Evolutionary conservation across 805 yeast species (phyloP), one percentile per base, ranked within the genome.

Genomic region (Starmerella davenportii): DNA sequence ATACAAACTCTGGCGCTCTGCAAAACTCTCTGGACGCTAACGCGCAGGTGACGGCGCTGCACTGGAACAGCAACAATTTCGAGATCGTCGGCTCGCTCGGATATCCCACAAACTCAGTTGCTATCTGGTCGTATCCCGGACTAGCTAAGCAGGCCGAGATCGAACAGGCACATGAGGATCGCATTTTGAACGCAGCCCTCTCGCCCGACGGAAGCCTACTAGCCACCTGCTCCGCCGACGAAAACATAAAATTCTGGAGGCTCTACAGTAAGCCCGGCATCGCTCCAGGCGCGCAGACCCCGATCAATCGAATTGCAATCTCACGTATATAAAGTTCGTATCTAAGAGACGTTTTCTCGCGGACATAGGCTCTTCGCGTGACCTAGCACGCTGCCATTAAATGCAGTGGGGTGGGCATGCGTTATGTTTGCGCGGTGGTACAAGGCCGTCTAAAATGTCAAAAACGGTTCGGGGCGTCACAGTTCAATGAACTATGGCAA

Each of bases 221-320:
- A 39, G 96, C 94, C 1, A 90, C 98, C 0, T 84, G 85, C 34
- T 92, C 95, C 2, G 92, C 93, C 11, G 96, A 90, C 58, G 98
- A 90, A 56, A 87, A 84, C 59, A 67, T 90, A 53, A 87, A 90
- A 60, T 90, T 90, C 60, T 90, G 93, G 85, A 77, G 80, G 47
- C 66, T 90, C 18, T 87, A 84, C 58, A 95, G 11, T 23, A 23
- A 23, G 25, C 7, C 25, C 25, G 11, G 11, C 11, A n/a, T n/a
- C n/a, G n/a, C n/a, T n/a, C n/a, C n/a, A n/a, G n/a, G n/a, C n/a
- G n/a, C n/a, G n/a, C n/a, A n/a, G n/a, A n/a, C n/a, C n/a, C n/a
- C n/a, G n/a, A n/a, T n/a, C n/a, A n/a, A n/a, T n/a, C n/a, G n/a
- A n/a, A n/a, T n/a, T n/a, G n/a, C n/a, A n/a, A n/a, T n/a, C n/a